Evolutionary conservation across 345 rosid genomes (phyloP), one percentile per base, ranked within the genome.

Genomic region (Trapa incisa): DNA sequence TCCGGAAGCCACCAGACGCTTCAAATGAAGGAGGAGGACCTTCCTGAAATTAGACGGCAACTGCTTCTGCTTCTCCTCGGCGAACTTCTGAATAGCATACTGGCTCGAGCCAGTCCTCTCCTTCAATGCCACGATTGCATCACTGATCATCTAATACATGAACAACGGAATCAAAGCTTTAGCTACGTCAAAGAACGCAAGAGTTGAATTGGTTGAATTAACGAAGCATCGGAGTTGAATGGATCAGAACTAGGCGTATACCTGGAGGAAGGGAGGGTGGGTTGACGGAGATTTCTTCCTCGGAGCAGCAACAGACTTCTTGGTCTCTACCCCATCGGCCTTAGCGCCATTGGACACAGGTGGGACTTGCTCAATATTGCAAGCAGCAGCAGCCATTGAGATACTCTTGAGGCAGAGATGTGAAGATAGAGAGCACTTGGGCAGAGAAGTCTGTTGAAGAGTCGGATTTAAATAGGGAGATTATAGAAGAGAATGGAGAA

Each of bases 91-190:
- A 68, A 92, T 92, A 33, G 98, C 98, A 62, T 85, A 80, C 73
- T 92, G 98, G 65, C 98, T 92, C 42, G 98, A 92, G 63, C 98
- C 98, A 4, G 81, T 87, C 78, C 73, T 92, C 75, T 89, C 98
- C 74, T 92, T 89, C 82, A 92, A 61, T 6, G 85, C 78, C 39
- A 79, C 70, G 12, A 91, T 87, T 1, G 96, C 93, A 0, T 88
- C 91, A 42, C 81, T 85, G 0, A 91, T 77, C 96, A 91, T 88
- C 97, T 91, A 22, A 71, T 22, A 68, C 32, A 43, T 32, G 42
- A 64, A 6, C 37, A 63, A 35, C 36, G 80, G 77, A 69, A 78
- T 65, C 75, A 22, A 33, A 11, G 37, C 35, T 29, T 22, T 16
- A 35, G 50, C 2, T 9, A 35, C 3, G 47, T 60, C 65, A 10